Conservation (phyloP, 345 rosid genomes). For the Aquilaria sinensis region DNA sequence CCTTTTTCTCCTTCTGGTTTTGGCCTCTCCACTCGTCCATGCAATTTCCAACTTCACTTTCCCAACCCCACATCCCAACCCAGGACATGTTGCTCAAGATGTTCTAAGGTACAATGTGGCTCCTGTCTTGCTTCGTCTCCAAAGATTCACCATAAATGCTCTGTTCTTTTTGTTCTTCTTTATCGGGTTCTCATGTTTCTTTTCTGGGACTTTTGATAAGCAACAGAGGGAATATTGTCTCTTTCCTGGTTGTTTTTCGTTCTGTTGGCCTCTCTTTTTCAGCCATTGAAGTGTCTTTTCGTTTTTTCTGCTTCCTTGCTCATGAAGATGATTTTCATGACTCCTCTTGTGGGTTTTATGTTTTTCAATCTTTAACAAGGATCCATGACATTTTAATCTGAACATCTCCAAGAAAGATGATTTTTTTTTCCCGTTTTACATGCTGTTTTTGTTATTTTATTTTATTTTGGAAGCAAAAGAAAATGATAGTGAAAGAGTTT, state of each 20-base stretch:
- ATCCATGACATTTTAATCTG: neutral
- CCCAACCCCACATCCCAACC: constrained; percentile 63
- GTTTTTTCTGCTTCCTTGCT: neutral
- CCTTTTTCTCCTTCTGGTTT: constrained; percentile 32
- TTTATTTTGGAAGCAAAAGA: neutral
- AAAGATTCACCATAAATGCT: constrained; percentile 3
- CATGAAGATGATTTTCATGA: too few relatives aligned
- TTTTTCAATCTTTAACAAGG: neutral
- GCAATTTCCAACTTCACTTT: constrained; percentile 54
- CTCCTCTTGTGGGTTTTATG: too few relatives aligned
- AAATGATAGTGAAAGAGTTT: neutral
- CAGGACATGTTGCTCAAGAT: constrained; percentile 68
- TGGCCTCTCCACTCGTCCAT: constrained; percentile 23
- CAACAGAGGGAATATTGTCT: too few relatives aligned
- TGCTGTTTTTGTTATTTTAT: neutral
- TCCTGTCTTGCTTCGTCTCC: constrained; percentile 3
- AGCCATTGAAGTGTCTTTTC: neutral
- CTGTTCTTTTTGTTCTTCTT: neutral
- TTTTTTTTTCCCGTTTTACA: neutral
- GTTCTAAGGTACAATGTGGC: constrained; percentile 55
- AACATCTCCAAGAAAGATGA: too few relatives aligned
- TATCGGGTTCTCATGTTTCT: neutral
- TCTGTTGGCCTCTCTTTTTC: neutral
- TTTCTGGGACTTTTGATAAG: neutral
- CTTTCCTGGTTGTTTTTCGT: too few relatives aligned